A percentile compares a stretch with the other conserved stretches of the same genome.
Conservation (phyloP, 768 basidiomycete genomes). For the Auricularia auricula-judae region DNA sequence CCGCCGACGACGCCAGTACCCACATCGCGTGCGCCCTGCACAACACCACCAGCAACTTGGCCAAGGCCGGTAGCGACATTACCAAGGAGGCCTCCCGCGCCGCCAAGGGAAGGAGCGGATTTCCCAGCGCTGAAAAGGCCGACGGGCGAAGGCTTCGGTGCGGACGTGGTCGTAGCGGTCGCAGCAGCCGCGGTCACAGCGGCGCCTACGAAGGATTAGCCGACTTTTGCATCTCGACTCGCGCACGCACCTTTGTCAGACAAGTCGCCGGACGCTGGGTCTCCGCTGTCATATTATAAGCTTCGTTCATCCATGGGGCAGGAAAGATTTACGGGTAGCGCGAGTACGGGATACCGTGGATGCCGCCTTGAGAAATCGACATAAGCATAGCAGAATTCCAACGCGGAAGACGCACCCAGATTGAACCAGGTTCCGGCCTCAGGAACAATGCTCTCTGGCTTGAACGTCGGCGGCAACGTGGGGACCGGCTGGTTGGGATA, state of each 20-base stretch:
- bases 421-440: not conserved
- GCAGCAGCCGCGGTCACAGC: not conserved
- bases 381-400: not conserved
- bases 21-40: not conserved
- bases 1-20: not conserved
- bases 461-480: not conserved
- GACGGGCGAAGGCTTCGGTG: no score
- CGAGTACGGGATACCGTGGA: slow-evolving; percentile 4
- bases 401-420: not conserved
- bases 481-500: not conserved
- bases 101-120: no score
- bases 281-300: not conserved
- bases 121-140: no score
- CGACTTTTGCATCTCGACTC: not conserved
- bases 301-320: not conserved
- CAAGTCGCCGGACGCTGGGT: not conserved
- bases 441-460: not conserved
- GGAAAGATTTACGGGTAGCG: not conserved
- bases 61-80: not conserved
- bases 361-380: not conserved
- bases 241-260: not conserved
- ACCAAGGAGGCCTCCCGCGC: not conserved
- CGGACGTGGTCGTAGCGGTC: no score
- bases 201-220: not conserved
- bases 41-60: not conserved